phyloP scores from a whole-genome alignment of 805 yeast genomes.

The Teunomyces stri region DNA sequence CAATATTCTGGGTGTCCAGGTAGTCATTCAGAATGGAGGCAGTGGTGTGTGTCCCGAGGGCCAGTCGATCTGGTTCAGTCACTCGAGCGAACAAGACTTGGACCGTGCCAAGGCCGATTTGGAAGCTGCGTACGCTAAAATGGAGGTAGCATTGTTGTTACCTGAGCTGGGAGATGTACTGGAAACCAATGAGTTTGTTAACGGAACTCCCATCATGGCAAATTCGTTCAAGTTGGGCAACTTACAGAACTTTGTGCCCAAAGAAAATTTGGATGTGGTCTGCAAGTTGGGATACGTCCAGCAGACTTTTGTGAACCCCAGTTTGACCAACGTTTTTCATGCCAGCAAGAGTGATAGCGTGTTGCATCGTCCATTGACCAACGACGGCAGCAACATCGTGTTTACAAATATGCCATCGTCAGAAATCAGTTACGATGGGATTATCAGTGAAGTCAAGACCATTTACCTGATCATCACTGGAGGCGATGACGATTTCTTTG shows the following conservation, averaged over 20 bases:
- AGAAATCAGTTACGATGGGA: conserved; percentile 90
- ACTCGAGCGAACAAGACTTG: conserved; percentile 67
- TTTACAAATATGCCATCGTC: conserved; percentile 68
- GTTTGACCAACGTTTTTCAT: conserved; percentile 35
- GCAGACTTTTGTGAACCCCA: conserved; percentile 35
- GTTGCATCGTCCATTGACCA: conserved; percentile 19
- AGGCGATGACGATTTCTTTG: conserved; percentile 92
- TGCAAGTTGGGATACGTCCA: conserved; percentile 42
- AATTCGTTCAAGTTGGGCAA: conserved; percentile 85
- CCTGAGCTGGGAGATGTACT: conserved; percentile 45
- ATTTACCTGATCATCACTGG: conserved; percentile 82
- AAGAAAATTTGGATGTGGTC: conserved; percentile 53
- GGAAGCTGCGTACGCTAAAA: conserved; percentile 72
- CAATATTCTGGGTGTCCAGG: conserved; percentile 79
- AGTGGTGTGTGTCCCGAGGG: conserved; percentile 85
- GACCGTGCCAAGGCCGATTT: conserved; percentile 72
- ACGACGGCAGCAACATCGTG: conserved; percentile 15
- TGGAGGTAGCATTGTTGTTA: conserved; percentile 69
- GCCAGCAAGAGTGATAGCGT: conserved; percentile 21
- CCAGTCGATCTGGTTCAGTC: conserved; percentile 86
- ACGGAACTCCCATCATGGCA: conserved; percentile 61
- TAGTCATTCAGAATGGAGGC: conserved; percentile 81
- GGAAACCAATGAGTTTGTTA: conserved; percentile 33
- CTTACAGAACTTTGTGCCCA: conserved; percentile 80
- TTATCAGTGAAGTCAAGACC: conserved; percentile 74